Conservation (phyloP, 345 rosid species). For the Boechera divaricarpa region DNA sequence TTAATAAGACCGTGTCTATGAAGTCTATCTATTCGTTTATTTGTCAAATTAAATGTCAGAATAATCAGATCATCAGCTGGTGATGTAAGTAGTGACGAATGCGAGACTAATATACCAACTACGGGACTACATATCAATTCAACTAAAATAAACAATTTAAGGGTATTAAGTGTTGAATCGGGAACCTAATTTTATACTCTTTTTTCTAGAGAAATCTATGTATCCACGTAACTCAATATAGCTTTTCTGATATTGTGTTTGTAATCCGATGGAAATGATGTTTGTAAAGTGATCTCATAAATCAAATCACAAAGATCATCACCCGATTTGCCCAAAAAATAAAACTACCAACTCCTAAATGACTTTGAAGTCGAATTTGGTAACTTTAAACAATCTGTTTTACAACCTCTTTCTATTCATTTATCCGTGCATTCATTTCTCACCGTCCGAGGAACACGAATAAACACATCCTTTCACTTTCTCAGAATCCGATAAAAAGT, state of each 20-base stretch:
- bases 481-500: background rate
- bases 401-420: background rate
- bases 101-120: background rate
- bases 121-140: too few relatives aligned
- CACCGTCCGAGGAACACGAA: background rate
- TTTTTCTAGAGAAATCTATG: background rate
- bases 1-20: background rate
- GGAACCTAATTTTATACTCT: background rate
- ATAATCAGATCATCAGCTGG: constrained; percentile 2
- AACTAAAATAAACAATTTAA: background rate
- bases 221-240: background rate
- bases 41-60: background rate
- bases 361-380: constrained; percentile 17
- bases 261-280: background rate
- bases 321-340: background rate
- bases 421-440: constrained; percentile 6
- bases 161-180: background rate
- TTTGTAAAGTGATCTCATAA: background rate
- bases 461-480: constrained; percentile 12
- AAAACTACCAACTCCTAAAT: background rate
- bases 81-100: constrained; percentile 27
- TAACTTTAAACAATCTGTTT: background rate
- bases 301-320: background rate
- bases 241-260: background rate
- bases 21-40: background rate